Evolutionary conservation across 2,329 filamentous ascomycete species (phyloP).

Genomic region (Fusarium sp.): DNA sequence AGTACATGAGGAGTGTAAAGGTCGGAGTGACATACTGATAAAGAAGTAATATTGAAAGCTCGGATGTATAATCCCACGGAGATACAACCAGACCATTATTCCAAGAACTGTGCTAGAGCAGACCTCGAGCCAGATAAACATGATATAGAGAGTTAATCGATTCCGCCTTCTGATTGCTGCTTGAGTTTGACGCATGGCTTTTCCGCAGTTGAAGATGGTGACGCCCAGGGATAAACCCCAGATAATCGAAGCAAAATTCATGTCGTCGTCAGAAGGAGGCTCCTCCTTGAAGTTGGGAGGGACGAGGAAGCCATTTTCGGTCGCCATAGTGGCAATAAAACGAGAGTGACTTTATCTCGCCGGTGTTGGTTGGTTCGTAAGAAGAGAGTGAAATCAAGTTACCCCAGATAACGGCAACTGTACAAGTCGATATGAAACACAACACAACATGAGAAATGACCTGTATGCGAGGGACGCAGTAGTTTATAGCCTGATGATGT

Average conservation of each 20-base stretch:
- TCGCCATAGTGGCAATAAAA: slow-evolving; percentile 3
- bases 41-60: slow-evolving; percentile 48
- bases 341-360: background rate
- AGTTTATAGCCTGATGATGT: slow-evolving; percentile 1
- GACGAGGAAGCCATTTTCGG: slow-evolving; percentile 38
- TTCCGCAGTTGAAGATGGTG: slow-evolving; percentile 38
- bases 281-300: slow-evolving; percentile 31
- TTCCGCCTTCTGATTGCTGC: slow-evolving; percentile 31
- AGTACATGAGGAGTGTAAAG: background rate
- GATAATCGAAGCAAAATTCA: slow-evolving; percentile 42
- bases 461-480: slow-evolving; percentile 3
- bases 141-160: slow-evolving; percentile 34
- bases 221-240: slow-evolving; percentile 42
- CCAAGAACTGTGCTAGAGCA: slow-evolving; percentile 37
- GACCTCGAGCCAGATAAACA: slow-evolving; percentile 39
- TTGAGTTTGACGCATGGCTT: slow-evolving; percentile 37
- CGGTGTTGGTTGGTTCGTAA: background rate
- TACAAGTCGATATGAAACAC: slow-evolving; percentile 1
- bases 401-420: slow-evolving; percentile 1
- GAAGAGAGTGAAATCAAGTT: background rate
- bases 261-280: slow-evolving; percentile 23
- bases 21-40: slow-evolving; percentile 33
- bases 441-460: background rate
- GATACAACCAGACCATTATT: slow-evolving; percentile 39
- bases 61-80: slow-evolving; percentile 37